phyloP scores from a whole-genome alignment of 306 rosid species.

The Hippophae gyantsensis region DNA sequence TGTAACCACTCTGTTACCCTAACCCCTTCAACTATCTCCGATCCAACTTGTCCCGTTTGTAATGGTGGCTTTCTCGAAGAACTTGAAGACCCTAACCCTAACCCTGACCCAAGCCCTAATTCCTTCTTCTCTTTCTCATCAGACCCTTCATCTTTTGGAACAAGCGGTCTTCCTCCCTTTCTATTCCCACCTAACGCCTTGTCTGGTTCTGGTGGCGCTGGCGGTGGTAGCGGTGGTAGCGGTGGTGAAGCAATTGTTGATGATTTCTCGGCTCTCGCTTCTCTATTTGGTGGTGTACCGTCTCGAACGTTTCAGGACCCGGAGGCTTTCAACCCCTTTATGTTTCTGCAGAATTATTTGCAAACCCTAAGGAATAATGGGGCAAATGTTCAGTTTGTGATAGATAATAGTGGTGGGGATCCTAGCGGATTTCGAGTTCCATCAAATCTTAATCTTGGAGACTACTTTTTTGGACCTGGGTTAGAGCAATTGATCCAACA shows the following conservation, averaged over 20 bases:
- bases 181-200: neutral
- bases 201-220: neutral
- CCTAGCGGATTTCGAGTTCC: constrained; percentile 37
- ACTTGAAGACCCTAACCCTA: constrained; percentile 44
- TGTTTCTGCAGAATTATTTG: constrained; percentile 62
- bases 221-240: constrained; percentile 10
- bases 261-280: constrained; percentile 43
- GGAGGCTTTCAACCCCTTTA: constrained; percentile 53
- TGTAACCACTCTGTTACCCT: constrained; percentile 52
- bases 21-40: constrained; percentile 42
- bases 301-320: constrained; percentile 35
- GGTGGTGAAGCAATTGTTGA: constrained; percentile 24
- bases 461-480: constrained; percentile 86
- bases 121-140: constrained; percentile 40
- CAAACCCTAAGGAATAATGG: constrained; percentile 52
- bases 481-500: constrained; percentile 94
- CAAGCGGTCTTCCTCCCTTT: constrained; percentile 4
- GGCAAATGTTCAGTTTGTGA: constrained; percentile 67
- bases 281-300: constrained; percentile 30
- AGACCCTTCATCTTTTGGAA: constrained; percentile 21
- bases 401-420: constrained; percentile 47
- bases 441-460: constrained; percentile 56
- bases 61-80: constrained; percentile 62
- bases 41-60: constrained; percentile 64
- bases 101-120: constrained; percentile 27